Evolutionary conservation across 1,284 basidiomycete genomes (phyloP), one percentile per base, ranked within the genome.

Genomic region (Thecaphora thlaspeos): DNA sequence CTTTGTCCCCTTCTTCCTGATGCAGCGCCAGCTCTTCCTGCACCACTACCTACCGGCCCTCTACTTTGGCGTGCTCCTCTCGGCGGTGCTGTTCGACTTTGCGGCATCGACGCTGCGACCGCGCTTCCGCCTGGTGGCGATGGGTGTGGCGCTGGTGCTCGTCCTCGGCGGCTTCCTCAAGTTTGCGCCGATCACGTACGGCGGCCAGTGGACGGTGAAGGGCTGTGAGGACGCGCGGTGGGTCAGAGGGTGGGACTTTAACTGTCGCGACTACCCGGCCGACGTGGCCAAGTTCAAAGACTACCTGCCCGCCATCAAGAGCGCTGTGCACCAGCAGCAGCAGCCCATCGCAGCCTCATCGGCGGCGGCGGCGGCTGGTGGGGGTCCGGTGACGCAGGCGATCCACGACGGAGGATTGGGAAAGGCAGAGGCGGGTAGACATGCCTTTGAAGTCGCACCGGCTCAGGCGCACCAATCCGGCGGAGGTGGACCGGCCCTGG

Each of bases 31-130:
- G 76, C 85, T 97, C 41, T 97, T 97, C 84, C 79, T 97, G 24
- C 93, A 97, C 77, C 93, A 97, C 80, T 96, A 97, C 78, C 88
- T 96, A 78, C 93, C 93, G 0, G 91, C 94, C 0, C 82, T 99
- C 15, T 98, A 95, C 79, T 97, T 93, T 75, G 87, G 90, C 19
- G 86, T 97, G 65, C 83, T 98, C 10, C 81, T 92, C 23, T 83
- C 84, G 26, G 88, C 87, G 48, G 83, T 82, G 2, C 82, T 89
- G 1, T 96, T 97, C 71, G 95, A 98, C 78, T 83, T 91, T 39
- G 78, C 85, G 34, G 96, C 92, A 0, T 87, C 87, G 26, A 83
- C 84, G 1, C 80, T 97, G 10, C 83, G 87, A 17, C 89, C 91
- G 0, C 82, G 85, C 22, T 80, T 89, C 21, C 83, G 93, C 11